Percentiles rank a stretch among this genome's conserved stretches.
Evolutionary conservation across 768 basidiomycete genomes (phyloP).

Genomic region (Phaffia australis): DNA sequence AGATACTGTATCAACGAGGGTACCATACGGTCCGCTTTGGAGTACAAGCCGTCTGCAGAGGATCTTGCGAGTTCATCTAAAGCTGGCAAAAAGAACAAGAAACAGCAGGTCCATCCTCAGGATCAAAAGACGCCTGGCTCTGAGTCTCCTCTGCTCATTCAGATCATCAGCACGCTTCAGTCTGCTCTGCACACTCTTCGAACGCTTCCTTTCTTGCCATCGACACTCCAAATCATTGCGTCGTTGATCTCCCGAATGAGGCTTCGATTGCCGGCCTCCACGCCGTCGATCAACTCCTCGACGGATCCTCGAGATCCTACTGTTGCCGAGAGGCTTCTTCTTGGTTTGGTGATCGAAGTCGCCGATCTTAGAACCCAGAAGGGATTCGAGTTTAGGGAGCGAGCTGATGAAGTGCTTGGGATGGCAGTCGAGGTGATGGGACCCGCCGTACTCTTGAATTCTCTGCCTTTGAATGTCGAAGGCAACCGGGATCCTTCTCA

Average conservation of each 20-base stretch:
- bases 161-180: constrained; percentile 22
- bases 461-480: constrained; percentile 76
- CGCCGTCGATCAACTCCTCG: constrained; percentile 33
- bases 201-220: constrained; percentile 60
- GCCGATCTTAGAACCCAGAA: constrained; percentile 65
- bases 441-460: constrained; percentile 61
- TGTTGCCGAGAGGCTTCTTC: constrained; percentile 59
- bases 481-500: constrained; percentile 53
- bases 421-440: constrained; percentile 76
- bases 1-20: constrained; percentile 59
- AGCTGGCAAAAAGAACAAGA: constrained; percentile 8
- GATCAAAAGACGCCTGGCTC: constrained; percentile 14
- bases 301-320: constrained; percentile 21
- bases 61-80: not conserved
- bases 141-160: constrained; percentile 16
- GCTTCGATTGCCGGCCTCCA: constrained; percentile 39
- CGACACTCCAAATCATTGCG: constrained; percentile 52
- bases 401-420: constrained; percentile 65
- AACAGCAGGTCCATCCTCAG: constrained; percentile 24
- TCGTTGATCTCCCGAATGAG: constrained; percentile 57
- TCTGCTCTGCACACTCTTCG: constrained; percentile 32
- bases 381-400: constrained; percentile 82
- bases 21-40: constrained; percentile 44
- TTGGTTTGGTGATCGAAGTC: constrained; percentile 58
- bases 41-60: constrained; percentile 17